Percentiles rank a stretch among this genome's conserved stretches.
phyloP scores from a whole-genome alignment of 139 green algal genomes.

The Tetraselmis chui region DNA sequence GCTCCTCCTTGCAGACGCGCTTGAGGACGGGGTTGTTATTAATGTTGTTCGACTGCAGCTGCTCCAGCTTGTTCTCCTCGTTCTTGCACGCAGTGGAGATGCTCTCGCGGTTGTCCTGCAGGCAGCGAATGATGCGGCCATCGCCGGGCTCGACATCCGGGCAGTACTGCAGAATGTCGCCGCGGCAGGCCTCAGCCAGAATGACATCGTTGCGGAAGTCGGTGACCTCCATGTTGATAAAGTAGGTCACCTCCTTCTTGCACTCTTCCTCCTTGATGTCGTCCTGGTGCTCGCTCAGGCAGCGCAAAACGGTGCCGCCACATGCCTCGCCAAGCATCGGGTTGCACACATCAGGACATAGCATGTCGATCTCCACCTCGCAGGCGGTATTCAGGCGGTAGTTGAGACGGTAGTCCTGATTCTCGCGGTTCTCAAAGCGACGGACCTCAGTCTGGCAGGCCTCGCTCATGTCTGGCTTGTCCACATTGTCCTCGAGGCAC shows the following conservation, averaged over 20 bases:
- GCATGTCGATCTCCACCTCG: slow-evolving; percentile 51
- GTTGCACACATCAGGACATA: slow-evolving; percentile 60
- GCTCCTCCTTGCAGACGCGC: slow-evolving; percentile 57
- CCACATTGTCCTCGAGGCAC: slow-evolving; percentile 58
- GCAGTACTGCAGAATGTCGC: slow-evolving; percentile 66
- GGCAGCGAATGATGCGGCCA: slow-evolving; percentile 66
- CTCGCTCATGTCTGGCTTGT: slow-evolving; percentile 52
- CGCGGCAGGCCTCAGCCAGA: slow-evolving; percentile 56
- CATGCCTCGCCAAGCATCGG: slow-evolving; percentile 51
- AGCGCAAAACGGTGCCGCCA: slow-evolving; percentile 70
- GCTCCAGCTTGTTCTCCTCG: slow-evolving; percentile 56
- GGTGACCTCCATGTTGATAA: slow-evolving; percentile 72
- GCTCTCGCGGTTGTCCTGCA: slow-evolving; percentile 53
- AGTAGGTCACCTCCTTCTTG: slow-evolving; percentile 74
- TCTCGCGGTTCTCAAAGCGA: slow-evolving; percentile 46
- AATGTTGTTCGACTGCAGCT: slow-evolving; percentile 47
- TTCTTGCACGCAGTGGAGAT: slow-evolving; percentile 67
- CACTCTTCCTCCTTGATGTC: slow-evolving; percentile 59
- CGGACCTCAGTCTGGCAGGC: slow-evolving; percentile 66
- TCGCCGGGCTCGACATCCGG: slow-evolving; percentile 53
- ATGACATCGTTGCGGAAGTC: slow-evolving; percentile 71
- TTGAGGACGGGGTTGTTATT: slow-evolving; percentile 58
- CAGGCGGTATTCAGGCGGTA: slow-evolving; percentile 68
- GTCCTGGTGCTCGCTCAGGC: slow-evolving; percentile 68
- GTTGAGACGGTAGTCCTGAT: slow-evolving; percentile 80